Percentiles rank a stretch among this genome's conserved stretches.
These are phyloP conservation scores for Mycena chlorophos DNA, from an alignment of 768 basidiomycete species.

Conservation along the genomic window DNA sequence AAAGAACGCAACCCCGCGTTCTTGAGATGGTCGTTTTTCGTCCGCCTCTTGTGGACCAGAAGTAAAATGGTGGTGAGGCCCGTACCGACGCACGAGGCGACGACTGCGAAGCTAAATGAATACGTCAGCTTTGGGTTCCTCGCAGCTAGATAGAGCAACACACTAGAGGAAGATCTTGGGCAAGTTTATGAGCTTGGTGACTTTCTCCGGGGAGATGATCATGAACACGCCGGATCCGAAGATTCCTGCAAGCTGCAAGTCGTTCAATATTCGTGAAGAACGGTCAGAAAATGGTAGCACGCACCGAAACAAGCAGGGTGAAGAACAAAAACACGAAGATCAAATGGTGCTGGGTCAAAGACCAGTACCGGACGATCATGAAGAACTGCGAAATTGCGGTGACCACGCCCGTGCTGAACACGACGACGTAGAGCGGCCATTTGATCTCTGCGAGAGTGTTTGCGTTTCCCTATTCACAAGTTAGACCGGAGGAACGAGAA, in stretches of 20 bases:
- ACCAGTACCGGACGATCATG: constrained; percentile 16
- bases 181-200: background rate
- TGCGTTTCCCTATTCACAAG: background rate
- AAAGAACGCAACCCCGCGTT: background rate
- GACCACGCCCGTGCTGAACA: constrained; percentile 9
- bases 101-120: constrained; percentile 12
- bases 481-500: background rate
- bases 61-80: constrained; percentile 2
- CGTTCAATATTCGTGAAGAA: background rate
- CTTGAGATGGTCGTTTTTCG: background rate
- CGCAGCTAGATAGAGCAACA: background rate
- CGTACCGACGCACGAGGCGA: constrained; percentile 3
- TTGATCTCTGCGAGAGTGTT: constrained; percentile 3
- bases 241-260: constrained; percentile 7
- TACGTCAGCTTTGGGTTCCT: too few relatives aligned
- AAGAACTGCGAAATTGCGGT: constrained; percentile 16
- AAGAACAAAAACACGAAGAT: constrained; percentile 7
- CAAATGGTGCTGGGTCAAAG: constrained; percentile 10
- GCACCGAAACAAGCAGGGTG: constrained; percentile 3
- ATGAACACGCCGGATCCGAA: constrained; percentile 10
- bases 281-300: background rate
- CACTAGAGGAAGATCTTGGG: constrained; percentile 3
- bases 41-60: constrained; percentile 4
- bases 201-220: background rate
- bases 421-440: constrained; percentile 4